A percentile compares a stretch with the other conserved stretches of the same genome.
These are phyloP conservation scores for Starmerella vaccinii DNA, from an alignment of 805 yeast species.

Conservation along the genomic window DNA sequence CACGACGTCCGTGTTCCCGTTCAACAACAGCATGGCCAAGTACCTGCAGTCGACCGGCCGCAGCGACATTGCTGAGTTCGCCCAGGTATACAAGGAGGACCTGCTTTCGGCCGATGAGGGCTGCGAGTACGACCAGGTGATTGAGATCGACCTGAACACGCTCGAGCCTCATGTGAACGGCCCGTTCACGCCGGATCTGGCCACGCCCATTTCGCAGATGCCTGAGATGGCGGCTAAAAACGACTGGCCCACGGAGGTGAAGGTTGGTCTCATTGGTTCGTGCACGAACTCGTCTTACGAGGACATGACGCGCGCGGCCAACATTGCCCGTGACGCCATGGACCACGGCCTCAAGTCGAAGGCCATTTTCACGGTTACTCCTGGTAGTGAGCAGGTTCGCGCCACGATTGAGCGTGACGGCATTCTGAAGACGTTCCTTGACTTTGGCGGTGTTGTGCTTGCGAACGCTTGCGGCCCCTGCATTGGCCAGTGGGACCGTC, in stretches of 20 bases:
- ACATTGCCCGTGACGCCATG: constrained; percentile 84
- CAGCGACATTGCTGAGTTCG: constrained; percentile 73
- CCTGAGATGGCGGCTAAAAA: constrained; percentile 72
- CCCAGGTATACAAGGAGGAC: constrained; percentile 48
- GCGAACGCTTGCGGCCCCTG: constrained; percentile 99
- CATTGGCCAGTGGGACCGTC: constrained; percentile 99
- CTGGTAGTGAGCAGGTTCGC: constrained; percentile 97
- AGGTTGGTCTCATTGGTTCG: constrained; percentile 94
- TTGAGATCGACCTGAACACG: constrained; percentile 79
- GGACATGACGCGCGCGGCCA: constrained; percentile 95
- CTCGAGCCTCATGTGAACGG: constrained; percentile 96
- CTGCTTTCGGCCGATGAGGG: constrained; percentile 77
- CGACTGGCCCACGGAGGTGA: constrained; percentile 86
- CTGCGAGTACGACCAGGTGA: constrained; percentile 84
- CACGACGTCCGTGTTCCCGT: constrained; percentile 95
- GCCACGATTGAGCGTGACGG: constrained; percentile 98
- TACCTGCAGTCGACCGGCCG: constrained; percentile 83
- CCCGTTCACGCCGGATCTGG: constrained; percentile 96
- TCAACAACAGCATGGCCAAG: constrained; percentile 77
- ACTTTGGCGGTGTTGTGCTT: constrained; percentile 85
- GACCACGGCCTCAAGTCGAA: constrained; percentile 83
- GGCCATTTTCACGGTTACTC: constrained; percentile 86
- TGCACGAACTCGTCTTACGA: constrained; percentile 98
- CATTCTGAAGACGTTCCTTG: constrained; percentile 73
- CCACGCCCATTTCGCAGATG: constrained; percentile 84